Base-by-base conservation (phyloP, 1,139 yeast species). In the Lodderomyces parapsilosis region DNA sequence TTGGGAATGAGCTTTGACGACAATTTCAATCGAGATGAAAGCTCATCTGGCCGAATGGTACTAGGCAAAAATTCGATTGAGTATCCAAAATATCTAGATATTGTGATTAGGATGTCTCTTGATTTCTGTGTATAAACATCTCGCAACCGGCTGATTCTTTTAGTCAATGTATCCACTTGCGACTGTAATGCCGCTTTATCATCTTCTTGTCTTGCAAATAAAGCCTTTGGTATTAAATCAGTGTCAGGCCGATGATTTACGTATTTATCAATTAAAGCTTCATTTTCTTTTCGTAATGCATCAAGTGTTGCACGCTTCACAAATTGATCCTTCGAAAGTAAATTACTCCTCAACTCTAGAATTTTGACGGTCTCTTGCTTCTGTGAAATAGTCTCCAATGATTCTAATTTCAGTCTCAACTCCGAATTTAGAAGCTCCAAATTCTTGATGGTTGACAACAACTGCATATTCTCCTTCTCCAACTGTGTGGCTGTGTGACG, bases 61-160 rank as follows among this genome's bases (percentile, higher is more conserved):
- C 73, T 70, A 6, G 83, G 82, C 41, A 83, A 63, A 48, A 88
- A 84, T 56, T 87, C 96, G 22, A 90, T 68, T 28, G 78, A 76
- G 62, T 80, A 89, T 0, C 96, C 96, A 44, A 89, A 71, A 34
- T 86, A 71, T 10, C 83, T 74, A 40, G 83, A 80, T 0, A 89
- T 82, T 1, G 85, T 79, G 28, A 83, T 81, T 27, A 89, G 68
- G 42, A 87, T 82, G 56, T 87, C 94, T 32, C 75, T 66, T n/a
- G 94, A 83, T 58, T 86, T 86, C 46, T 78, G 76, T n/a, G 81
- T 65, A 57, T 81, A 89, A 11, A 80, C 76, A 49, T 82, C 81
- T 52, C 75, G 78, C 44, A 89, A 70, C 36, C 96, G 67, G 24
- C 63, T 70, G 36, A 75, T 74, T 43, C 81, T 69, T 59, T 88